These are phyloP conservation scores for Leccinum uliginosum DNA, from an alignment of 768 basidiomycete species.

Conservation along the genomic window DNA sequence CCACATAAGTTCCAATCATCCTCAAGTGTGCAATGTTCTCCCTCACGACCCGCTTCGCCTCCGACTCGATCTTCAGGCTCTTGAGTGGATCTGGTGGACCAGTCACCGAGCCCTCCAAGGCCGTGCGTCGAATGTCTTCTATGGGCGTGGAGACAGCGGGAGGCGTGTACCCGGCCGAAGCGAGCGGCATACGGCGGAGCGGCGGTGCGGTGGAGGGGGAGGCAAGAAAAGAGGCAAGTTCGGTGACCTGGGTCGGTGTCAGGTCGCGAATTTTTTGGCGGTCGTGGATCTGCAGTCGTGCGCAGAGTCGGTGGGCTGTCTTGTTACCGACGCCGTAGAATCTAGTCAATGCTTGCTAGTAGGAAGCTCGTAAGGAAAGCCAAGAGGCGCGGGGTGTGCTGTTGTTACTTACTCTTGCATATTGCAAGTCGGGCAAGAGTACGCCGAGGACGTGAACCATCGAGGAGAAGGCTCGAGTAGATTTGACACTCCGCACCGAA, in stretches of 20 bases:
- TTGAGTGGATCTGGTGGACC: conserved; percentile 58
- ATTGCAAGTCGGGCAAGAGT: conserved; percentile 70
- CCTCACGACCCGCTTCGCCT: conserved; percentile 73
- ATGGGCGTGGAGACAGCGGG: conserved; percentile 37
- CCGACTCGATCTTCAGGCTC: conserved; percentile 81
- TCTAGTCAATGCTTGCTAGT: conserved; percentile 80
- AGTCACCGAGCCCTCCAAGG: conserved; percentile 34
- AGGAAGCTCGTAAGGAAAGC: background rate
- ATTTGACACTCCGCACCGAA: conserved; percentile 25
- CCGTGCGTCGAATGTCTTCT: conserved; percentile 25
- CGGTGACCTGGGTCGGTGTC: conserved; percentile 81
- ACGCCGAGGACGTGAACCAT: conserved; percentile 91
- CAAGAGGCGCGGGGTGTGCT: background rate
- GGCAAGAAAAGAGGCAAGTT: conserved; percentile 91
- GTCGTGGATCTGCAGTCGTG: conserved; percentile 90
- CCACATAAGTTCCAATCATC: conserved; percentile 92
- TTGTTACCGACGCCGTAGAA: conserved; percentile 86
- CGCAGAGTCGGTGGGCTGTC: conserved; percentile 78
- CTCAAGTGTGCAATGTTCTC: conserved; percentile 92
- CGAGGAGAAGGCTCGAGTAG: background rate
- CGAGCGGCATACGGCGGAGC: conserved; percentile 64
- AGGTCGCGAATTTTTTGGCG: conserved; percentile 75
- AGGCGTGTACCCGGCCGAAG: conserved; percentile 47
- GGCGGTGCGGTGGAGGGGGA: conserved; percentile 75
- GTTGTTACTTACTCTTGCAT: conserved; percentile 67